Evolutionary conservation across 202 grass and related monocot species (phyloP), one percentile per base, ranked within the genome.

Genomic region (Setaria italica): DNA sequence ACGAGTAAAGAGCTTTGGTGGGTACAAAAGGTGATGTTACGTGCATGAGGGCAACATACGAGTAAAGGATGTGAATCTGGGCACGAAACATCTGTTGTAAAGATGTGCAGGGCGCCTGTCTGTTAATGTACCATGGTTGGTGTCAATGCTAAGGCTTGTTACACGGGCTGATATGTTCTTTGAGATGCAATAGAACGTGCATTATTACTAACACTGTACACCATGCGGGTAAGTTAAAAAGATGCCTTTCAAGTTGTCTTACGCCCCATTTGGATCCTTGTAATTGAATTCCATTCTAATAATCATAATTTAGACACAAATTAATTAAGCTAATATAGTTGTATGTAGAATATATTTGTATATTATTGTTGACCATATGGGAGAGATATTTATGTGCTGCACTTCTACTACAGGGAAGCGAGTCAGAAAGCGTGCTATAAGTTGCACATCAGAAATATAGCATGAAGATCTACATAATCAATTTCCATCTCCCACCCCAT

Each of bases 81-180:
- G 49, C 41, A 53, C 19, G 76, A 32, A 51, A 58, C 80, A 84
- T 79, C 67, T 50, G 72, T 0, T 70, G 34, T 30, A 70, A 48
- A 72, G 73, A 59, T 50, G 81, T 32, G 43, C 25, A 41, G 58
- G 57, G 71, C 13, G 11, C 39, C 19, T 56, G 47, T 71, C 59
- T 66, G 25, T 32, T 68, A 29, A 37, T 4, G 32, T 21, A 57
- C 72, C 20, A 14, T 16, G 14, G 63, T 70, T 70, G 39, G 67
- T 43, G 39, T 11, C 37, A n/a, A 20, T 45, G 66, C 37, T 68
- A 37, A 37, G 65, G 25, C 11, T 5, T 62, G 59, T 32, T 32
- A 30, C 25, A 6, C 60, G 6, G 14, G 29, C 43, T 35, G 14
- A 20, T 20, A 33, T 13, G 34, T 50, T 65, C 29, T 48, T 14